These are phyloP conservation scores for Venturia pyrina DNA, from an alignment of 2,329 filamentous ascomycete genomes.

Conservation along the genomic window DNA sequence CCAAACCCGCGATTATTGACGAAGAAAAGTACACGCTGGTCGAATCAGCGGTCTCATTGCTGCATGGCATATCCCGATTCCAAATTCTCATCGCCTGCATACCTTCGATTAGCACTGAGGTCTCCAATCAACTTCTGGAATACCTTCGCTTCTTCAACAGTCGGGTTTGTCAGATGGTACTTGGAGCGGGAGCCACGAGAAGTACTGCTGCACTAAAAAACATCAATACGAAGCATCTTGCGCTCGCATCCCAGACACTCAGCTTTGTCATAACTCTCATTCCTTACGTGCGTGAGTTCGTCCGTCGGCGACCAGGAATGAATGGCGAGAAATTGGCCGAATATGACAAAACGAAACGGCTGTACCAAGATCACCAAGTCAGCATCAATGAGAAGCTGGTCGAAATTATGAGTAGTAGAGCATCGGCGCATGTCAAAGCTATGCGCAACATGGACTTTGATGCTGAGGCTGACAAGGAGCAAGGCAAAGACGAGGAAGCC, in stretches of 20 bases:
- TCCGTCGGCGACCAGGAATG: slow-evolving; percentile 58
- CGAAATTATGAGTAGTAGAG: slow-evolving; percentile 79
- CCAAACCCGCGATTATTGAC: slow-evolving; percentile 65
- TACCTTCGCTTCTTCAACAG: slow-evolving; percentile 94
- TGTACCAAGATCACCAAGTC: slow-evolving; percentile 81
- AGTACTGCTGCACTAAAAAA: slow-evolving; percentile 79
- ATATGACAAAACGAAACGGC: slow-evolving; percentile 76
- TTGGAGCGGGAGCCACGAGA: slow-evolving; percentile 82
- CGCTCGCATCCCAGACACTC: slow-evolving; percentile 79
- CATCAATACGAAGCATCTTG: slow-evolving; percentile 91
- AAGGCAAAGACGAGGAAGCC: slow-evolving; percentile 20
- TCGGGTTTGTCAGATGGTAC: slow-evolving; percentile 87
- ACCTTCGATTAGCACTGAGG: slow-evolving; percentile 78
- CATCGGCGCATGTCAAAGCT: slow-evolving; percentile 60
- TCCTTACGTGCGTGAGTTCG: slow-evolving; percentile 84
- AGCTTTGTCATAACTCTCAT: slow-evolving; percentile 80
- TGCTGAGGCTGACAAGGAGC: slow-evolving; percentile 20
- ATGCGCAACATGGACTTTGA: slow-evolving; percentile 74
- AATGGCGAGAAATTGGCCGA: slow-evolving; percentile 54
- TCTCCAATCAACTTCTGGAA: slow-evolving; percentile 68
- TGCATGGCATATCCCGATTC: slow-evolving; percentile 73
- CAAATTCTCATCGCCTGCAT: slow-evolving; percentile 75
- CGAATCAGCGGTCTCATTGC: slow-evolving; percentile 68
- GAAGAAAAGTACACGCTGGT: slow-evolving; percentile 79
- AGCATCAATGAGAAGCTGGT: slow-evolving; percentile 88